Evolutionary conservation across 768 basidiomycete genomes (phyloP).

Genomic region (Lactarius deliciosus): DNA sequence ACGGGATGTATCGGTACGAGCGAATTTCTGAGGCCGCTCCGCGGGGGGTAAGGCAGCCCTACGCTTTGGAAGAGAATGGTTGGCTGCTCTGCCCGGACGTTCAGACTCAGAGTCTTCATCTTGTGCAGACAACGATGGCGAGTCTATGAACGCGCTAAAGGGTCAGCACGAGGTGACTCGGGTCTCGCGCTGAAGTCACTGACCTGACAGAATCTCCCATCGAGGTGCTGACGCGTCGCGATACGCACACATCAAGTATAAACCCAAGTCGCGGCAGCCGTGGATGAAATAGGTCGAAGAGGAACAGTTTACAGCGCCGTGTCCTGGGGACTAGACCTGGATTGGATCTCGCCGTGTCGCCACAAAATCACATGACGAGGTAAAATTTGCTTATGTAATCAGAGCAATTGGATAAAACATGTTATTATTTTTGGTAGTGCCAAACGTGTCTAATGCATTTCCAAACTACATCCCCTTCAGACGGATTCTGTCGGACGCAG

Average conservation of each 20-base stretch:
- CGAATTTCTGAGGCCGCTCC: conserved; percentile 11
- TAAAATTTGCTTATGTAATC: background rate
- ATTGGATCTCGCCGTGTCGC: background rate
- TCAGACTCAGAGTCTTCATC: background rate
- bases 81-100: background rate
- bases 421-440: conserved; percentile 10
- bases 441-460: conserved; percentile 12
- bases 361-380: conserved; percentile 11
- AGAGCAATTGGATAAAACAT: background rate
- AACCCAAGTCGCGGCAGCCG: background rate
- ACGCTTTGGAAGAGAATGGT: conserved; percentile 7
- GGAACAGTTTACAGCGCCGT: background rate
- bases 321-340: background rate
- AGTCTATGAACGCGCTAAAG: conserved; percentile 7
- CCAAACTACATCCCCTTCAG: conserved; percentile 13
- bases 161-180: background rate
- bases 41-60: conserved; percentile 7
- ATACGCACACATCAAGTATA: conserved; percentile 12
- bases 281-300: background rate
- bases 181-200: background rate
- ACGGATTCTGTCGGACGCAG: conserved; percentile 25
- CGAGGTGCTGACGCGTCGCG: conserved; percentile 8
- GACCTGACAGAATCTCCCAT: conserved; percentile 16
- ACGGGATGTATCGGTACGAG: conserved; percentile 12
- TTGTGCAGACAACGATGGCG: conserved; percentile 9